Base-by-base conservation (phyloP, 306 rosid species). In the Psophocarpus tetragonolobus region DNA sequence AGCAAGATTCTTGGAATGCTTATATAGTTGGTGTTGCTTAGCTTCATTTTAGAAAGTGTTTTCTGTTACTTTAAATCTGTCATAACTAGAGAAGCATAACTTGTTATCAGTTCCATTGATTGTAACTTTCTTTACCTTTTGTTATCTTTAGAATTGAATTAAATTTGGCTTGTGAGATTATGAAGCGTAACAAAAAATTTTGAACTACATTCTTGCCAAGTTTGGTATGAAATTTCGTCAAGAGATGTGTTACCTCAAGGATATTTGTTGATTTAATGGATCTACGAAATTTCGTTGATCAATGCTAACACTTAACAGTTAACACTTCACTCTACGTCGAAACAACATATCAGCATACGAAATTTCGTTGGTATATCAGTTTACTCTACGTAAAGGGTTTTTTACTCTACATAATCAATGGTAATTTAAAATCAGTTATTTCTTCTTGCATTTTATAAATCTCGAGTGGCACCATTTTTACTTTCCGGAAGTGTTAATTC, bases 1-100 rank as follows among this genome's bases (percentile, higher is more conserved):
- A 94, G 74, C 80, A 81, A 68, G 97, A 92, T 77, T 86, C 97
- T 24, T 94, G 97, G 97, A 94, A 94, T 84, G 98, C 98, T 27
- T 94, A 92, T 81, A 89, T 94, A 9, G 86, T 94, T 45, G 98
- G 92, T 27, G 91, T 94, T 81, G 87, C 84, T 1, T 94, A 89
- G 84, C 76, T 77, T 68, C 77, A 32, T 65, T 65, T 66, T 50
- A 62, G 26, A 73, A 26, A 18, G 50, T 32, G 36, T 26, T 67
- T 72, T 72, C 14, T 67, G 61, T 47, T 77, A 63, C 70, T 29
- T 23, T 57, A 0, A 33, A 47, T 45, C 36, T 72, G 56, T 41
- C 80, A 32, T 35, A 58, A 38, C 65, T 8, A 38, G 51, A 32
- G 77, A 78, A 23, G 17, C 21, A 60, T 33, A 26, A 33, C 45